phyloP scores from a whole-genome alignment of 2,329 filamentous ascomycete species.

The Epichloe gansuensis region DNA sequence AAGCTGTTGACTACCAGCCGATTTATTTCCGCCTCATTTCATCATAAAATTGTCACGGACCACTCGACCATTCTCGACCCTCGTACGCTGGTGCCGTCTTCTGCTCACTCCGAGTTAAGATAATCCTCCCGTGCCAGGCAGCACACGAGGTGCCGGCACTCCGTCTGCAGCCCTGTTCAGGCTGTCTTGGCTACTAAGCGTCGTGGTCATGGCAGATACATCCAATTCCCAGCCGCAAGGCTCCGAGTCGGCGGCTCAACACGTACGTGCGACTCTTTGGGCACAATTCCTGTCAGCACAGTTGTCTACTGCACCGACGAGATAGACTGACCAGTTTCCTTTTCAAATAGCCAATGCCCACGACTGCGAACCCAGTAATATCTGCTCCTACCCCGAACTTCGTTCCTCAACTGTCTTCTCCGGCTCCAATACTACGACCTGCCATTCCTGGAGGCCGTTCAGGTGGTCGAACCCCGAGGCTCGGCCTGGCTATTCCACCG shows the following conservation, averaged over 20 bases:
- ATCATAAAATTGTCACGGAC: not conserved
- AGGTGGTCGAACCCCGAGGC: conserved; percentile 55
- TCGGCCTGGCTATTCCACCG: conserved; percentile 81
- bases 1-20: not conserved
- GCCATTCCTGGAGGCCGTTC: conserved; percentile 61
- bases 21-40: not conserved
- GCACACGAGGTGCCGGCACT: conserved; percentile 2
- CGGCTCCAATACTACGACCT: conserved; percentile 69
- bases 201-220: conserved; percentile 15
- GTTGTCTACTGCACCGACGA: not conserved
- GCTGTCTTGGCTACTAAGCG: conserved; percentile 9
- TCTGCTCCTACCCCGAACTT: conserved; percentile 22
- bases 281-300: not conserved
- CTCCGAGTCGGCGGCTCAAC: conserved; percentile 9
- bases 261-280: conserved; percentile 8
- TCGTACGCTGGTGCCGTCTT: not conserved
- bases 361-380: conserved; percentile 13
- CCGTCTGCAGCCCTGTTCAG: conserved; percentile 1
- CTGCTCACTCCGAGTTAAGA: not conserved
- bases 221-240: conserved; percentile 12
- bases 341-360: conserved; percentile 10
- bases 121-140: not conserved
- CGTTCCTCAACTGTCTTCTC: conserved; percentile 54
- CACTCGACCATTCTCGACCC: not conserved
- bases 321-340: conserved; percentile 1